Evolutionary conservation across 768 basidiomycete species (phyloP).

Genomic region (Brasilioporus rufonigricans): DNA sequence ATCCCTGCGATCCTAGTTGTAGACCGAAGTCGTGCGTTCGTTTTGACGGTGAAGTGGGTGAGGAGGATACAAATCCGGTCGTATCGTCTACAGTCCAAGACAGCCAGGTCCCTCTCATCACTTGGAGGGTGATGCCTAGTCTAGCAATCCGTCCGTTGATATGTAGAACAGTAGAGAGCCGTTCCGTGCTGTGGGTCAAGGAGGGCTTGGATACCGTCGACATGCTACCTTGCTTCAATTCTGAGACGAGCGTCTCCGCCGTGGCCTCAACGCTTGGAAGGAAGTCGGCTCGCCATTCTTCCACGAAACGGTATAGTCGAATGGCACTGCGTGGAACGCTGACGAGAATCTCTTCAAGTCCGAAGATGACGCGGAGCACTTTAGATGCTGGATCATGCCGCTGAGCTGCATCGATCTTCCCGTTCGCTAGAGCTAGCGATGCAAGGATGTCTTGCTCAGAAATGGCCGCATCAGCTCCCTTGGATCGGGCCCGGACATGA

Average conservation of each 20-base stretch:
- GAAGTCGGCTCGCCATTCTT: slow-evolving; percentile 82
- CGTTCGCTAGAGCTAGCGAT: slow-evolving; percentile 48
- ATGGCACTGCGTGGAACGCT: slow-evolving; percentile 80
- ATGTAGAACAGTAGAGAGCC: slow-evolving; percentile 34
- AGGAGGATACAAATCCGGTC: slow-evolving; percentile 45
- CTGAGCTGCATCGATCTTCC: slow-evolving; percentile 44
- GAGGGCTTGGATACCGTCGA: slow-evolving; percentile 33
- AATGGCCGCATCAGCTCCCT: slow-evolving; percentile 35
- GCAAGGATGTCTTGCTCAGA: slow-evolving; percentile 59
- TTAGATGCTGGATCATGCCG: slow-evolving; percentile 45
- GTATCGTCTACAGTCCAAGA: slow-evolving; percentile 65
- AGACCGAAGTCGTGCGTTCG: slow-evolving; percentile 54
- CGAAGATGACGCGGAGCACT: slow-evolving; percentile 43
- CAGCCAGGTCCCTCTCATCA: slow-evolving; percentile 88
- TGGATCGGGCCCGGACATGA: slow-evolving; percentile 58
- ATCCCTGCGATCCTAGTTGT: slow-evolving; percentile 57
- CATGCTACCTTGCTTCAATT: slow-evolving; percentile 47
- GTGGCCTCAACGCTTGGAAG: slow-evolving; percentile 72
- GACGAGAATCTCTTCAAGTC: slow-evolving; percentile 46
- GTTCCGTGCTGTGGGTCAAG: slow-evolving; percentile 17
- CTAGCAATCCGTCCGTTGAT: slow-evolving; percentile 52
- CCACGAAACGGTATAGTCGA: slow-evolving; percentile 71
- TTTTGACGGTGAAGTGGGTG: slow-evolving; percentile 31
- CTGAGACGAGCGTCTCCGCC: slow-evolving; percentile 60
- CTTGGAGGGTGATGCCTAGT: slow-evolving; percentile 64